Conservation (phyloP, 1,284 basidiomycete genomes). For the Leccinum proliferum region DNA sequence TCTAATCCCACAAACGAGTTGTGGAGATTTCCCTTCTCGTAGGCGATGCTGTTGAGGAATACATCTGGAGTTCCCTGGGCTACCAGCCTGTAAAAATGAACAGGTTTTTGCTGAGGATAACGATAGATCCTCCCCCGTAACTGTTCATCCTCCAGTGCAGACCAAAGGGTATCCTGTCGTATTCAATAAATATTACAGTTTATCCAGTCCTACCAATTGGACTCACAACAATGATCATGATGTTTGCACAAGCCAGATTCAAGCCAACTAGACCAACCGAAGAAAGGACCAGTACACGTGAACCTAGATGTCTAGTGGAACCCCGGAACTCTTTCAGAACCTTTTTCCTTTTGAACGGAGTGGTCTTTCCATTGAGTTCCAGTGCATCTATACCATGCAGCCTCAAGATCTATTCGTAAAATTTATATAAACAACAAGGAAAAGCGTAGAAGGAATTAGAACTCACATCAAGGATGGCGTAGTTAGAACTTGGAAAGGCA, state of each 20-base stretch:
- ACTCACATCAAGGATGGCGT: neutral
- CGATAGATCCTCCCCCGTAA: neutral
- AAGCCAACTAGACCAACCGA: neutral
- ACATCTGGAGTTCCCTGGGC: neutral
- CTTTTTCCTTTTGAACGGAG: neutral
- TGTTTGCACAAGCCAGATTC: neutral
- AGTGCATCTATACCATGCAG: neutral
- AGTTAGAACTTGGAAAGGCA: neutral
- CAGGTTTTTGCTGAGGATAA: constrained; percentile 6
- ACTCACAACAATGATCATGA: neutral
- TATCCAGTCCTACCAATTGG: neutral
- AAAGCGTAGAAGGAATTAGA: neutral
- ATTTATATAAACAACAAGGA: neutral
- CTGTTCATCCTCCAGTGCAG: constrained; percentile 10
- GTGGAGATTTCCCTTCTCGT: neutral
- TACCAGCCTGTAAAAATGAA: constrained; percentile 9
- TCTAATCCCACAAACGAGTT: neutral
- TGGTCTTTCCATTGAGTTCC: neutral
- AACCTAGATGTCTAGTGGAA: neutral
- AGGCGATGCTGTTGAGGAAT: neutral
- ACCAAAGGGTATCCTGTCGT: constrained; percentile 12
- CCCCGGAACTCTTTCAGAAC: neutral
- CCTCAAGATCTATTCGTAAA: neutral
- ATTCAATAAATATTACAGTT: neutral
- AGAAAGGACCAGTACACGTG: neutral